Evolutionary conservation across 495 filamentous ascomycete genomes (phyloP).

Genomic region (Penicillium soppii): DNA sequence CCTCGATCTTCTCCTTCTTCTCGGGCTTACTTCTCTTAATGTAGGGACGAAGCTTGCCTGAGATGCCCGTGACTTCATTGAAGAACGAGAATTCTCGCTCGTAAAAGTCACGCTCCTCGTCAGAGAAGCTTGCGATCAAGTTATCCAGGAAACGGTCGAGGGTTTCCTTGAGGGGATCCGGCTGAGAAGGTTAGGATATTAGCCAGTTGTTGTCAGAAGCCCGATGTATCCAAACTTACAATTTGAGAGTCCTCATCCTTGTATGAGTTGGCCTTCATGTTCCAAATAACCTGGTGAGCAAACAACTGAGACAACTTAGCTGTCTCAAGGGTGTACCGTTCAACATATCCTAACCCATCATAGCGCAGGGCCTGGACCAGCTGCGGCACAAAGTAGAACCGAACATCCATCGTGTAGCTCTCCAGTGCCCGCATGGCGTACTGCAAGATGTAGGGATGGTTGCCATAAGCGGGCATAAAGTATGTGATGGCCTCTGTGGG

Average conservation of each 20-base stretch:
- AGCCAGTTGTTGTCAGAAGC: conserved; percentile 21
- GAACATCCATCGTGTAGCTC: conserved; percentile 89
- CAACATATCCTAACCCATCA: conserved; percentile 90
- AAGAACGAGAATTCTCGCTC: conserved; percentile 97
- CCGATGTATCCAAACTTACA: conserved; percentile 51
- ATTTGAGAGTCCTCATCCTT: conserved; percentile 93
- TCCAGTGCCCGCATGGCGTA: conserved; percentile 97
- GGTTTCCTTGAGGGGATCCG: conserved; percentile 88
- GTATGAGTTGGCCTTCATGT: conserved; percentile 98
- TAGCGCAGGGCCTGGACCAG: conserved; percentile 96
- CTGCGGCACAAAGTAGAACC: conserved; percentile 98
- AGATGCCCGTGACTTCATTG: conserved; percentile 92
- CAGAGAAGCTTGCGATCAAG: conserved; percentile 78
- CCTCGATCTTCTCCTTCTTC: conserved; percentile 99
- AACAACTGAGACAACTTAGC: conserved; percentile 95
- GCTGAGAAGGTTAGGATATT: conserved; percentile 53
- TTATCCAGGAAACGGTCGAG: conserved; percentile 86
- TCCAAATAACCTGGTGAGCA: conserved; percentile 99
- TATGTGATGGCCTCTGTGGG: conserved; percentile 90
- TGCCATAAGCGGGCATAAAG: conserved; percentile 90
- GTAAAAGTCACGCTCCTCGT: conserved; percentile 79
- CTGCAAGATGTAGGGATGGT: conserved; percentile 91
- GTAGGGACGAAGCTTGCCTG: conserved; percentile 89
- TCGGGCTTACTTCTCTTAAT: conserved; percentile 92
- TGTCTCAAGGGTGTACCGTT: conserved; percentile 94